phyloP scores from a whole-genome alignment of 1,284 basidiomycete species.

The Anthracocystis walkeri region DNA sequence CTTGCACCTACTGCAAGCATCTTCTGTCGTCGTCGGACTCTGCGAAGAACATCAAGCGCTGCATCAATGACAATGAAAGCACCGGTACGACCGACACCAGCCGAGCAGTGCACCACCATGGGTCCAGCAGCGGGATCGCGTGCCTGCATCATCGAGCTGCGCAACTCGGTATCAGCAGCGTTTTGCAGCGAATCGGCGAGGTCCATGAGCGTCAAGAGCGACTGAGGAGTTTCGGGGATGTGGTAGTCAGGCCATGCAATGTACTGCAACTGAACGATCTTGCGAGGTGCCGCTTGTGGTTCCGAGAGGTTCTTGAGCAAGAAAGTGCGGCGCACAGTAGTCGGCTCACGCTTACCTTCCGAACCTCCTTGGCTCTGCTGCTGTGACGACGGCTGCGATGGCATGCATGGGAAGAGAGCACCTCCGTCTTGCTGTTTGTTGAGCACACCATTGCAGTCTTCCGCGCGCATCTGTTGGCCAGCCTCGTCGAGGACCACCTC shows the following conservation, averaged over 20 bases:
- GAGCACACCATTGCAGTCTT: slow-evolving; percentile 29
- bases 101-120: slow-evolving; percentile 68
- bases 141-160: slow-evolving; percentile 3
- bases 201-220: slow-evolving; percentile 58
- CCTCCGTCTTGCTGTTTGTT: slow-evolving; percentile 30
- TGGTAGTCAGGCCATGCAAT: slow-evolving; percentile 68
- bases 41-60: slow-evolving; percentile 56
- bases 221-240: slow-evolving; percentile 60
- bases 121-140: slow-evolving; percentile 39
- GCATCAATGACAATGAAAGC: slow-evolving; percentile 65
- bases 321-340: slow-evolving; percentile 56
- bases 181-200: slow-evolving; percentile 53
- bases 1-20: background rate
- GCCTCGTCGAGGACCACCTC: slow-evolving; percentile 50
- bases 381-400: slow-evolving; percentile 14
- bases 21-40: slow-evolving; percentile 36
- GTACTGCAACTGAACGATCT: slow-evolving; percentile 63
- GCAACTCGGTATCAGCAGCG: slow-evolving; percentile 42
- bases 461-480: slow-evolving; percentile 32
- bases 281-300: slow-evolving; percentile 33
- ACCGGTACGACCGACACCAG: slow-evolving; percentile 67
- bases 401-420: slow-evolving; percentile 50
- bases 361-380: slow-evolving; percentile 5
- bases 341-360: slow-evolving; percentile 18
- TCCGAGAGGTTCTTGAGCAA: slow-evolving; percentile 37